A percentile compares a stretch with the other conserved stretches of the same genome.
These are phyloP conservation scores for Monosporozyma aquatica DNA, from an alignment of 805 yeast species.

Conservation along the genomic window DNA sequence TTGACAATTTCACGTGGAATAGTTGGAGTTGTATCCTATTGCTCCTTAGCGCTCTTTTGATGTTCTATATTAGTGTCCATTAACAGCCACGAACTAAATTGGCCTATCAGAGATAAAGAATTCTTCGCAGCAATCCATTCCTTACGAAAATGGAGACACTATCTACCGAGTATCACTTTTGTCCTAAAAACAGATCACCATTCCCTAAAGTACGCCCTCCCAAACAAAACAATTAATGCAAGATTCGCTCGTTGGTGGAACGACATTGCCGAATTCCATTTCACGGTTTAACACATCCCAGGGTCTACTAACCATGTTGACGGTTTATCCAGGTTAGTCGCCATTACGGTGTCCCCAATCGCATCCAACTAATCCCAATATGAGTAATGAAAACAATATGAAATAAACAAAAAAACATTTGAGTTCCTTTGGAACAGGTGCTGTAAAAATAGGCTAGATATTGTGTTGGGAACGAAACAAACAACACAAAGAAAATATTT, in stretches of 20 bases:
- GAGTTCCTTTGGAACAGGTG: constrained; percentile 23
- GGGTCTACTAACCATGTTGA: not conserved
- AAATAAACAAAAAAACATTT: constrained; percentile 22
- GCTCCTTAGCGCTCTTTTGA: not conserved
- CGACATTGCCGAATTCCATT: constrained; percentile 1
- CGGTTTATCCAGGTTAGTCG: not conserved
- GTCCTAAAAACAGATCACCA: constrained; percentile 1
- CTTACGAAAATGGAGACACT: constrained; percentile 3
- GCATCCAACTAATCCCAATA: no score
- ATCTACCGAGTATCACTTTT: not conserved
- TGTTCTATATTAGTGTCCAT: no score
- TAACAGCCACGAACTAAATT: not conserved
- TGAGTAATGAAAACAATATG: constrained; percentile 15
- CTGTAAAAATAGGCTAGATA: constrained; percentile 24
- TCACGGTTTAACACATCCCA: not conserved
- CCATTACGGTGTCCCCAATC: no score
- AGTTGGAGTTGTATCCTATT: not conserved
- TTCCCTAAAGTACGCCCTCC: not conserved
- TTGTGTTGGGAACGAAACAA: constrained; percentile 24
- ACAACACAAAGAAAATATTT: constrained; percentile 15
- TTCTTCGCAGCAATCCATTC: not conserved
- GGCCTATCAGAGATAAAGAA: constrained; percentile 3
- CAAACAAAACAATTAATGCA: not conserved
- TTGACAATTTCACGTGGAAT: no score
- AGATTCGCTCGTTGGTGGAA: constrained; percentile 3